phyloP scores from a whole-genome alignment of 179 eudicot species.

The Beta corolliflora region DNA sequence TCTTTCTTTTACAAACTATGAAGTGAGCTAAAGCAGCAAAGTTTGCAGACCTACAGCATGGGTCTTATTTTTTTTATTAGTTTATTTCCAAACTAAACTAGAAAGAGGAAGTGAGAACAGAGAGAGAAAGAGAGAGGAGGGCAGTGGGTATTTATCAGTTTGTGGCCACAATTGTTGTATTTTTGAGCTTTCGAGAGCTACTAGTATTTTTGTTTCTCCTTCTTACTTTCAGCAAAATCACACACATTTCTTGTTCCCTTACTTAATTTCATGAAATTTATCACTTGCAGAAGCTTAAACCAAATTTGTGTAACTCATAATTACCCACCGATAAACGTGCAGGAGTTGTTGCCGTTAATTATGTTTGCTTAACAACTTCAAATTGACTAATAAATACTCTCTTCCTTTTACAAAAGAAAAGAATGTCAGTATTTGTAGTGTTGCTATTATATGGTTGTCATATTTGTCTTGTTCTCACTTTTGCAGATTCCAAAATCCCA shows the following conservation, averaged over 20 bases:
- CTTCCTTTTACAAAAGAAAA: not conserved
- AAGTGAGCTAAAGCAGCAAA: slow-evolving; percentile 2
- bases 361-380: slow-evolving; percentile 30
- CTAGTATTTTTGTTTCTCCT: slow-evolving; percentile 13
- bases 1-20: not conserved
- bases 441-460: slow-evolving; percentile 30
- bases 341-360: slow-evolving; percentile 16
- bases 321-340: slow-evolving; percentile 15
- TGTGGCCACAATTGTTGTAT: slow-evolving; percentile 41
- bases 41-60: not conserved
- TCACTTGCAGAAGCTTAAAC: not conserved
- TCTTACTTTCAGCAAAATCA: too few species aligned
- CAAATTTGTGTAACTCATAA: slow-evolving; percentile 23
- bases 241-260: slow-evolving; percentile 17
- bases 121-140: not conserved
- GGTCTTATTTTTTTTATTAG: slow-evolving; percentile 11
- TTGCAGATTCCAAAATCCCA: slow-evolving; percentile 33
- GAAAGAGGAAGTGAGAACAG: not conserved
- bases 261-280: not conserved
- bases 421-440: slow-evolving; percentile 31
- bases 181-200: slow-evolving; percentile 29
- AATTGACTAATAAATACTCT: slow-evolving; percentile 24
- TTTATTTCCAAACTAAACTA: slow-evolving; percentile 12
- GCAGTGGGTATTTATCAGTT: slow-evolving; percentile 36
- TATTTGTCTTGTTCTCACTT: slow-evolving; percentile 34